phyloP scores from a whole-genome alignment of 2,329 filamentous ascomycete species.

The Camillea tinctor region DNA sequence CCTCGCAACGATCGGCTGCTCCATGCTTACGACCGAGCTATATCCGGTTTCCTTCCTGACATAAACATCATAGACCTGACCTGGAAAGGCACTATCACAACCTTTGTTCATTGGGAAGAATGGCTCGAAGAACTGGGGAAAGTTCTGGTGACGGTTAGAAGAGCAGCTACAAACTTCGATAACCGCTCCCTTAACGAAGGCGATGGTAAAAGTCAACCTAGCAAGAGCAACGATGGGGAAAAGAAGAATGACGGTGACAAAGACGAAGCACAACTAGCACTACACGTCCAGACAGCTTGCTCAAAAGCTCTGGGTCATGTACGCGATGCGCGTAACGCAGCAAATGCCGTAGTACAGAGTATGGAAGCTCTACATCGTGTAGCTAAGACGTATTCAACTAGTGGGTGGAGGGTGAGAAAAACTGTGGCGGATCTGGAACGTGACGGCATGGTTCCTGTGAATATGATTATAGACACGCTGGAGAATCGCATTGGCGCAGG shows the following conservation, averaged over 20 bases:
- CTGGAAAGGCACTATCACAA: not conserved
- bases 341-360: not conserved
- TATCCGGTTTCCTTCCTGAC: not conserved
- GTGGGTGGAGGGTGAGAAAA: not conserved
- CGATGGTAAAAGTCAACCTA: not conserved
- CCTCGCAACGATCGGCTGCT: not conserved
- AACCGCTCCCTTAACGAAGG: not conserved
- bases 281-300: not conserved
- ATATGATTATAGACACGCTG: not conserved
- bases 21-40: not conserved
- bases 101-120: not conserved
- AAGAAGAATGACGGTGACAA: not conserved
- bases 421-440: not conserved
- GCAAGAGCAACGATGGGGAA: not conserved
- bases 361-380: not conserved
- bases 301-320: not conserved
- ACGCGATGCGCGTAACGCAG: not conserved
- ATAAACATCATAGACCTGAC: not conserved
- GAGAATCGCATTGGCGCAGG: not conserved
- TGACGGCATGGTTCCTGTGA: not conserved
- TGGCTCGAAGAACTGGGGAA: not conserved
- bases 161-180: not conserved
- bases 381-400: not conserved
- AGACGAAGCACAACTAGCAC: not conserved
- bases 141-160: not conserved